These are phyloP conservation scores for Dissophora ornata DNA, from an alignment of 192 early-diverging fungal genomes.

Conservation along the genomic window DNA sequence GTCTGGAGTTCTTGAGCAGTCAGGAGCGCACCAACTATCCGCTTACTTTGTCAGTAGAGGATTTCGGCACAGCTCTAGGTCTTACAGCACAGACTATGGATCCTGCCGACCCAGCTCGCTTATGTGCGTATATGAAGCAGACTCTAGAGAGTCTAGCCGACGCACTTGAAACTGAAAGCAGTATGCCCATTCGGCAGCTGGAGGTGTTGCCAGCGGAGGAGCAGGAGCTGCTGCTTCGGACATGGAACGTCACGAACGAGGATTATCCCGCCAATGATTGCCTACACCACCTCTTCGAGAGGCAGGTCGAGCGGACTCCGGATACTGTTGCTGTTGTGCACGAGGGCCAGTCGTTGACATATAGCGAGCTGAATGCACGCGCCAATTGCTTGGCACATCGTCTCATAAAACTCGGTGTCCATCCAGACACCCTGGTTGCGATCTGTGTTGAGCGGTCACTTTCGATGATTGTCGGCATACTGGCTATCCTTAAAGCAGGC, in stretches of 20 bases:
- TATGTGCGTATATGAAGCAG: conserved; percentile 13
- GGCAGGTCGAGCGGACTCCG: neutral
- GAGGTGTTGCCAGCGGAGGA: conserved; percentile 6
- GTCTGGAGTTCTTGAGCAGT: neutral
- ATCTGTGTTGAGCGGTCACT: conserved; percentile 1
- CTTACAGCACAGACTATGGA: conserved; percentile 6
- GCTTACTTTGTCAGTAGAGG: conserved; percentile 9
- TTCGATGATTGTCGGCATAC: conserved; percentile 21
- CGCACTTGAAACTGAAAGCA: neutral
- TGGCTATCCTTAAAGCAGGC: conserved; percentile 46
- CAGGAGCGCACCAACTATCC: conserved; percentile 24
- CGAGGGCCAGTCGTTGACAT: conserved; percentile 4
- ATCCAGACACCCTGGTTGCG: neutral
- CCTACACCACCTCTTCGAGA: conserved; percentile 11
- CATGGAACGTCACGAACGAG: neutral
- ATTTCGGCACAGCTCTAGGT: conserved; percentile 3
- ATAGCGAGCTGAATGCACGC: neutral
- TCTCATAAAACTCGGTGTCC: neutral
- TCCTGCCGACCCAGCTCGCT: neutral
- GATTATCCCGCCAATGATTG: conserved; percentile 3
- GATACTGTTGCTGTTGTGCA: conserved; percentile 1
- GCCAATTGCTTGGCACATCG: conserved; percentile 2
- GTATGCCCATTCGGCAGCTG: conserved; percentile 3
- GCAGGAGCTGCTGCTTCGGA: neutral
- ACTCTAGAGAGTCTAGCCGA: neutral